phyloP scores from a whole-genome alignment of 1,284 basidiomycete species.

The Macrocybe sp. region DNA sequence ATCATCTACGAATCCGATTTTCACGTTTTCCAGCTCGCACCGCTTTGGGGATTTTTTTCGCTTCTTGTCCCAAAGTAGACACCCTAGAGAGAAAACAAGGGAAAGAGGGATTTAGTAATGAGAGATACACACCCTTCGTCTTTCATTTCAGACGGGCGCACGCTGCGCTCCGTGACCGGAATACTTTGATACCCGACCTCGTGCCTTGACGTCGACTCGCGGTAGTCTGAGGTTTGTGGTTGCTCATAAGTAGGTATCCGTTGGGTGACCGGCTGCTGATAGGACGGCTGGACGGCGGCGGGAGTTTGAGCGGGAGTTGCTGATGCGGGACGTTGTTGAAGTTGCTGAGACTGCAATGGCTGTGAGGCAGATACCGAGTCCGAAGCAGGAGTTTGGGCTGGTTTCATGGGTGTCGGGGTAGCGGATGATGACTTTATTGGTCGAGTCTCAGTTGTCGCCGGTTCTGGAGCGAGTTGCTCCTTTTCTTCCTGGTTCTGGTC shows the following conservation, averaged over 20 bases:
- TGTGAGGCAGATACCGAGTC: constrained; percentile 14
- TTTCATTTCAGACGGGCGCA: constrained; percentile 93
- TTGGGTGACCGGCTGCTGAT: constrained; percentile 40
- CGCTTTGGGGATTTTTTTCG: constrained; percentile 13
- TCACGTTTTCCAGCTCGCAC: constrained; percentile 9
- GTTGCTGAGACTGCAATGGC: constrained; percentile 3
- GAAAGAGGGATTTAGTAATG: constrained; percentile 4
- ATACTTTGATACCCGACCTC: constrained; percentile 41
- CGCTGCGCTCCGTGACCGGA: constrained; percentile 53
- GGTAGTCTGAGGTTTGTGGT: constrained; percentile 47
- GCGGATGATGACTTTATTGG: constrained; percentile 13
- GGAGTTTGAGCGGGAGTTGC: constrained; percentile 16
- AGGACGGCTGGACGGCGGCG: constrained; percentile 37
- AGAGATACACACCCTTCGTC: constrained; percentile 90
- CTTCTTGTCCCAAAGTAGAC: constrained; percentile 24
- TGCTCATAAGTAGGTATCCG: constrained; percentile 76
- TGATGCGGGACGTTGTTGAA: constrained; percentile 15
- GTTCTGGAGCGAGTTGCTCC: constrained; percentile 18
- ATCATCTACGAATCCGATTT: constrained; percentile 29
- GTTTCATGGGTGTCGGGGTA: constrained; percentile 18
- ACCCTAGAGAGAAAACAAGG: constrained; percentile 26
- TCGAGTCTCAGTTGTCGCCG: constrained; percentile 22
- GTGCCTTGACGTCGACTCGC: constrained; percentile 29
- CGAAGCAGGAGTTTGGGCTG: constrained; percentile 13
- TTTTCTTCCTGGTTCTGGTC: constrained; percentile 39